These are phyloP conservation scores for Trapa incisa DNA, from an alignment of 345 rosid species.

Conservation along the genomic window DNA sequence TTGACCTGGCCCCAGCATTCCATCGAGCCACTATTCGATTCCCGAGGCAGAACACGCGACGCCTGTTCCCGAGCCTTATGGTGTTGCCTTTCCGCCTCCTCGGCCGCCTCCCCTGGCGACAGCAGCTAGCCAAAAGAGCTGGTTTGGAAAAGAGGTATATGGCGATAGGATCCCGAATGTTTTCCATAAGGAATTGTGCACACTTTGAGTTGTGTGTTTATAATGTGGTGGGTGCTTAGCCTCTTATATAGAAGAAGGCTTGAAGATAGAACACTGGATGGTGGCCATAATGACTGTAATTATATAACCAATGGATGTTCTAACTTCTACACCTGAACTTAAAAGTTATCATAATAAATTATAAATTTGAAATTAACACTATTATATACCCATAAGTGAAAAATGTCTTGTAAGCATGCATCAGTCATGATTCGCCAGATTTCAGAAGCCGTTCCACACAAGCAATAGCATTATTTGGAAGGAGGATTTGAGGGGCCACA, in stretches of 20 bases:
- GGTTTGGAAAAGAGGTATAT: slow-evolving; percentile 25
- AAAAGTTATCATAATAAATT: no score
- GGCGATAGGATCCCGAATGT: not conserved
- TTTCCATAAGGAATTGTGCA: not conserved
- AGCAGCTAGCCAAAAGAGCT: slow-evolving; percentile 25
- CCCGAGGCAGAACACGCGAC: slow-evolving; percentile 52
- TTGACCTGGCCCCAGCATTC: slow-evolving; percentile 41
- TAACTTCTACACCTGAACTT: no score
- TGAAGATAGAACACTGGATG: slow-evolving; percentile 9
- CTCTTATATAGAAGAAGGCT: not conserved
- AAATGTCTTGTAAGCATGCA: no score
- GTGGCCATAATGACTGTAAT: slow-evolving; percentile 31
- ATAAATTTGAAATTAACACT: no score
- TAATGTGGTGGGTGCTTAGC: not conserved
- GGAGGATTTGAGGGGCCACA: no score
- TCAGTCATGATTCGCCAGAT: no score
- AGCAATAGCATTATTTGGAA: no score
- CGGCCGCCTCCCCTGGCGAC: slow-evolving; percentile 27
- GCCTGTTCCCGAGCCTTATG: slow-evolving; percentile 53
- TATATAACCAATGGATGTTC: slow-evolving; percentile 5
- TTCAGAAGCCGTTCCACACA: no score
- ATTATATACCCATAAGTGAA: no score
- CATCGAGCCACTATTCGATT: slow-evolving; percentile 56
- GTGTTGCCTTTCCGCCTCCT: slow-evolving; percentile 36
- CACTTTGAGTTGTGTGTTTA: not conserved